Percentiles rank a stretch among this genome's conserved stretches.
Evolutionary conservation across 495 filamentous ascomycete genomes (phyloP).

Genomic region (Annulohypoxylon moriforme): DNA sequence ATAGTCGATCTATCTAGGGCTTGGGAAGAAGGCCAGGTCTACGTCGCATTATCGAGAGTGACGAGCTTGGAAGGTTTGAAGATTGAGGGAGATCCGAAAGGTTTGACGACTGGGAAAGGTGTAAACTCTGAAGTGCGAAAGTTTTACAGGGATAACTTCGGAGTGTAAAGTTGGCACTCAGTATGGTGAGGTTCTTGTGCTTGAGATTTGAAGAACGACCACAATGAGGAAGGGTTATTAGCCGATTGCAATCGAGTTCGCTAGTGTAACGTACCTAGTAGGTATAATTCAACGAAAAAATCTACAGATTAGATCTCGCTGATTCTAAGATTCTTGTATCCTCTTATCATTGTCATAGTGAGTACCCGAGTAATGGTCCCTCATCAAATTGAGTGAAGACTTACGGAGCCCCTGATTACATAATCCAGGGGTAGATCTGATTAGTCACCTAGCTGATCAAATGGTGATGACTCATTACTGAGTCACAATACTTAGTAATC

Average conservation of each 20-base stretch:
- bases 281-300: no score
- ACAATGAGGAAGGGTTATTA: not conserved
- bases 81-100: conserved; percentile 50
- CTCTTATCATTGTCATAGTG: no score
- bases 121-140: conserved; percentile 44
- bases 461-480: no score
- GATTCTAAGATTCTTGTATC: no score
- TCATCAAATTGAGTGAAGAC: no score
- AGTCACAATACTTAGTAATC: not conserved
- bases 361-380: no score
- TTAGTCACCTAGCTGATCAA: not conserved
- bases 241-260: no score
- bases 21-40: conserved; percentile 91
- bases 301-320: no score
- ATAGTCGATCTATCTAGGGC: conserved; percentile 86
- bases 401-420: not conserved
- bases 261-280: no score
- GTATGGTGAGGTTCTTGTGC: not conserved
- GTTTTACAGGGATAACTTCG: conserved; percentile 44
- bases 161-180: not conserved
- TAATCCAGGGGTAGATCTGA: not conserved
- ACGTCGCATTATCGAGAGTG: conserved; percentile 82
- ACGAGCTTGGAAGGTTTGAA: conserved; percentile 78
- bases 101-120: conserved; percentile 37
- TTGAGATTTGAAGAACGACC: not conserved